A percentile compares a stretch with the other conserved stretches of the same genome.
Evolutionary conservation across 768 basidiomycete genomes (phyloP).

Genomic region (Termitomyces sp.): DNA sequence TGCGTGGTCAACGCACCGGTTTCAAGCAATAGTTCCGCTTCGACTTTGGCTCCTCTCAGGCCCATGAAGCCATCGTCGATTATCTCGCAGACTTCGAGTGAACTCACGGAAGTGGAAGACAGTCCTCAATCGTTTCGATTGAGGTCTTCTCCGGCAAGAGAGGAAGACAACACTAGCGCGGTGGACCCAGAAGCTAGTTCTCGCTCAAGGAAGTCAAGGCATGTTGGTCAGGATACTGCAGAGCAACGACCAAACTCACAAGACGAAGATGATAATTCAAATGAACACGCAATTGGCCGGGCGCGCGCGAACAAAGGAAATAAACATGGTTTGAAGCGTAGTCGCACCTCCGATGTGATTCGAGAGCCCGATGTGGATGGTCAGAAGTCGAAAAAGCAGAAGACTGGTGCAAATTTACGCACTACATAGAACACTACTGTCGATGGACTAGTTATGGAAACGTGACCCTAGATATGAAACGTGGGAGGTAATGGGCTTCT

Average conservation of each 20-base stretch:
- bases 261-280: background rate
- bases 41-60: constrained; percentile 17
- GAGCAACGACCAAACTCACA: background rate
- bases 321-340: constrained; percentile 31
- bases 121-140: constrained; percentile 21
- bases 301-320: constrained; percentile 8
- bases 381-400: constrained; percentile 31
- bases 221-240: background rate
- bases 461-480: too few species aligned
- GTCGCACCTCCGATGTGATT: constrained; percentile 24
- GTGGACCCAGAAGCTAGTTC: background rate
- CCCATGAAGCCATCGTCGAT: constrained; percentile 17
- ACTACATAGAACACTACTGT: background rate
- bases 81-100: constrained; percentile 21
- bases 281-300: background rate
- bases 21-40: constrained; percentile 24
- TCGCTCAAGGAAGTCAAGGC: background rate
- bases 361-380: constrained; percentile 19
- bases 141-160: constrained; percentile 19
- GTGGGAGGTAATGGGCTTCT: too few species aligned
- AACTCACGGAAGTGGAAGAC: constrained; percentile 22
- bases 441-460: too few species aligned
- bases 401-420: constrained; percentile 9
- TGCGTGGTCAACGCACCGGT: constrained; percentile 20
- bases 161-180: constrained; percentile 9